These are phyloP conservation scores for Cladosporium austrohemisphaericum DNA, from an alignment of 2,329 filamentous ascomycete genomes.

Conservation along the genomic window DNA sequence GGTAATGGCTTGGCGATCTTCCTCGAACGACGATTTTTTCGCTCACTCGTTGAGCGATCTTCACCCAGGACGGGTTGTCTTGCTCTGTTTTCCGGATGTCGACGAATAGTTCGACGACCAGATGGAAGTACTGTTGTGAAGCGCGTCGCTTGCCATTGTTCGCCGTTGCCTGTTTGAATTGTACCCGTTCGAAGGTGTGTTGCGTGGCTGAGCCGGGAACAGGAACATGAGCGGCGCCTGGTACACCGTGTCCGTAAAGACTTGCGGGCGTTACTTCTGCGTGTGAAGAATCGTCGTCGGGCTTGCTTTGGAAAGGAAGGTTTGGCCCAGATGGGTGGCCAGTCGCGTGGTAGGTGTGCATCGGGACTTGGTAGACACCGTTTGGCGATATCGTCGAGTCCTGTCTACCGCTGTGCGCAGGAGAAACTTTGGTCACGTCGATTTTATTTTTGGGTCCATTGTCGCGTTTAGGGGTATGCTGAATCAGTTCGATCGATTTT, in stretches of 20 bases:
- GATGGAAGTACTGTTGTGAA: constrained; percentile 86
- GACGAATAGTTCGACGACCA: constrained; percentile 80
- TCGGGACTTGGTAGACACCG: constrained; percentile 30
- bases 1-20: constrained; percentile 67
- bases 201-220: constrained; percentile 36
- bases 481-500: constrained; percentile 78
- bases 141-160: constrained; percentile 90
- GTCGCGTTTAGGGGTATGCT: constrained; percentile 88
- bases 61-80: constrained; percentile 57
- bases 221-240: constrained; percentile 23
- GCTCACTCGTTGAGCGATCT: constrained; percentile 68
- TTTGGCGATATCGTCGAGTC: constrained; percentile 37
- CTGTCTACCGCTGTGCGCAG: constrained; percentile 50
- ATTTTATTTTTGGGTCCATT: constrained; percentile 74
- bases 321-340: constrained; percentile 36
- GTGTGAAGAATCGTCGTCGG: constrained; percentile 20
- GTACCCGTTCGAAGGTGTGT: constrained; percentile 80
- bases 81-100: constrained; percentile 53
- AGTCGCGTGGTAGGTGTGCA: constrained; percentile 39
- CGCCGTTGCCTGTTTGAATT: constrained; percentile 89
- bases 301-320: constrained; percentile 40
- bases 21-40: constrained; percentile 84
- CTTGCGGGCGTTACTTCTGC: constrained; percentile 17
- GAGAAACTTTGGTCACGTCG: constrained; percentile 66
- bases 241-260: constrained; percentile 19